Evolutionary conservation across 2,329 filamentous ascomycete species (phyloP).

Genomic region (Trichoderma polysporum): DNA sequence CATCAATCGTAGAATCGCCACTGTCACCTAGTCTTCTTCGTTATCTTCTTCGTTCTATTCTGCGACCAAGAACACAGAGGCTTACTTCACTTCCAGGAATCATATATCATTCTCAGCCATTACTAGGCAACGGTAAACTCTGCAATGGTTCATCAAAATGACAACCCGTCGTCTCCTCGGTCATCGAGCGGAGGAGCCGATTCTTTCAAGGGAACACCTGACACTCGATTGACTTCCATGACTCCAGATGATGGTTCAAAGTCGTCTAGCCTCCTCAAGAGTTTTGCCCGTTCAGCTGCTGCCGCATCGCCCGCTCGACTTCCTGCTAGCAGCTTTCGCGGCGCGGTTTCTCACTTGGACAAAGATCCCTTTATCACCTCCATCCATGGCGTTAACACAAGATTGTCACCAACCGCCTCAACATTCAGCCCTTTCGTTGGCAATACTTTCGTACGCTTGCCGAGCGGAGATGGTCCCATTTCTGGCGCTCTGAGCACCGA

Average conservation of each 20-base stretch:
- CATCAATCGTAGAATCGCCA: background rate
- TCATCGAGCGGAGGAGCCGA: conserved; percentile 53
- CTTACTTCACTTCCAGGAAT: conserved; percentile 4
- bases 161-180: conserved; percentile 50
- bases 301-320: conserved; percentile 32
- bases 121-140: background rate
- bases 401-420: conserved; percentile 64
- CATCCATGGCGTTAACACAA: conserved; percentile 35
- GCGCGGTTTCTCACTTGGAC: conserved; percentile 33
- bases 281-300: conserved; percentile 33
- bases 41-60: background rate
- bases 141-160: conserved; percentile 42
- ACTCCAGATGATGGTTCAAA: conserved; percentile 58
- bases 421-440: conserved; percentile 53
- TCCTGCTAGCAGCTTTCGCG: conserved; percentile 29
- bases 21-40: background rate
- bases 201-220: conserved; percentile 62
- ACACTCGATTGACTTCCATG: conserved; percentile 62
- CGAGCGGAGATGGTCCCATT: conserved; percentile 29
- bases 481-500: conserved; percentile 46
- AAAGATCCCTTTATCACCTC: conserved; percentile 57
- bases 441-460: conserved; percentile 22
- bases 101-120: background rate
- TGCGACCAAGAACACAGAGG: background rate
- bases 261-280: conserved; percentile 40